phyloP scores from a whole-genome alignment of 192 early-diverging fungal species.

The Gryganskiella cystojenkinii region DNA sequence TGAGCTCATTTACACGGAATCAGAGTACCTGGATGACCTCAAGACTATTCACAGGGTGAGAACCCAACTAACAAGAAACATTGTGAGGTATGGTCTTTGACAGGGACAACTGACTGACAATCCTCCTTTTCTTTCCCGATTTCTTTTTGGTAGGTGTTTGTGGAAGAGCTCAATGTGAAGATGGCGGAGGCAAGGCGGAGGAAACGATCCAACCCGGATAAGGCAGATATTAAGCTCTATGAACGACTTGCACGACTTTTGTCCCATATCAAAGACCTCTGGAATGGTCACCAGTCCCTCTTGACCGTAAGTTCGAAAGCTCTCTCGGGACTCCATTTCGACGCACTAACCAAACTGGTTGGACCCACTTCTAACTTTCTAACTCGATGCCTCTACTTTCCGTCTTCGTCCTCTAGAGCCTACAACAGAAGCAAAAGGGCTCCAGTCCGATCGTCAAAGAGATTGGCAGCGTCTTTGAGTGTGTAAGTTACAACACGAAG shows the following conservation, averaged over 20 bases:
- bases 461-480: conserved; percentile 46
- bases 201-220: conserved; percentile 39
- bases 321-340: background rate
- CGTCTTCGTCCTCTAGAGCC: background rate
- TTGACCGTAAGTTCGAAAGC: conserved; percentile 14
- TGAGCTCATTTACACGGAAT: conserved; percentile 50
- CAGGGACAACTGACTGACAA: no score
- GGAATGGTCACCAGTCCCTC: conserved; percentile 47
- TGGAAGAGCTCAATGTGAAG: conserved; percentile 47
- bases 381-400: no score
- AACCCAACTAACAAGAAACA: background rate
- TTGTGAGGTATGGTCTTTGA: no score
- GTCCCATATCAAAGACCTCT: conserved; percentile 47
- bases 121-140: background rate
- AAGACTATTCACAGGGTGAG: conserved; percentile 44
- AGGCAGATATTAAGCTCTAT: conserved; percentile 34
- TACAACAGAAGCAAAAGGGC: conserved; percentile 38
- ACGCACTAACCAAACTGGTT: background rate
- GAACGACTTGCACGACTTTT: conserved; percentile 34
- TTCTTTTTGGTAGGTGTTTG: conserved; percentile 23
- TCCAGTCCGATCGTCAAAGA: conserved; percentile 22
- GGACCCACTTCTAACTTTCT: background rate
- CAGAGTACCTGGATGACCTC: conserved; percentile 46
- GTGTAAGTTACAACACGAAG: conserved; percentile 3
- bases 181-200: conserved; percentile 44